Percentiles rank a stretch among this genome's conserved stretches.
Evolutionary conservation across 306 rosid genomes (phyloP).

Genomic region (Pyrus pyrifolia): DNA sequence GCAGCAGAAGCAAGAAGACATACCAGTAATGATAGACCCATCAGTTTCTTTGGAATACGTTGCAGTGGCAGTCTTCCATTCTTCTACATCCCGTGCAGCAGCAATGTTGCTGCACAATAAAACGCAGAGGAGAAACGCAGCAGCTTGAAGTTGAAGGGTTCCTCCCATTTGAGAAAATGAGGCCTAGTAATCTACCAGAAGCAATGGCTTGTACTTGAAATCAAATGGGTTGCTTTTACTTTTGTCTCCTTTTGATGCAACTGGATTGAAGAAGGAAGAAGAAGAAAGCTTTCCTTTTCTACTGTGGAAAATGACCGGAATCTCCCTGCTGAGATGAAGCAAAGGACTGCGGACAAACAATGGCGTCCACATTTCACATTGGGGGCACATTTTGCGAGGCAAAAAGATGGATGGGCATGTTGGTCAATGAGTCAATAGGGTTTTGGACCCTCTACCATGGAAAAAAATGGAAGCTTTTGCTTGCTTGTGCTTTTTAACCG

Average conservation of each 20-base stretch:
- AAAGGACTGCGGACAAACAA: not conserved
- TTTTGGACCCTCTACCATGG: conserved; percentile 13
- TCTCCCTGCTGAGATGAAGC: conserved; percentile 23
- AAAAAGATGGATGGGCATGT: conserved; percentile 26
- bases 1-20: conserved; percentile 20
- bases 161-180: conserved; percentile 49
- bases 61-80: conserved; percentile 88
- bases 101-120: conserved; percentile 23
- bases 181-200: conserved; percentile 8
- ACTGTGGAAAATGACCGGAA: conserved; percentile 14
- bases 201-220: conserved; percentile 4
- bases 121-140: conserved; percentile 46
- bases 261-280: conserved; percentile 10
- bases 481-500: conserved; percentile 47
- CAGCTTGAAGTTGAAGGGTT: conserved; percentile 24
- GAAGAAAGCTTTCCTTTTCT: conserved; percentile 6
- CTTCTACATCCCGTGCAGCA: conserved; percentile 39
- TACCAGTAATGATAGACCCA: conserved; percentile 75
- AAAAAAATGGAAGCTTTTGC: conserved; percentile 19
- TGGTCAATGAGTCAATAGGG: conserved; percentile 8
- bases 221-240: conserved; percentile 13
- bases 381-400: conserved; percentile 49
- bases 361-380: conserved; percentile 31
- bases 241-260: conserved; percentile 23
- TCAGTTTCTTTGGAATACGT: conserved; percentile 69